Percentiles rank a stretch among this genome's conserved stretches.
These are phyloP conservation scores for Mycosarcoma mackinlayi DNA, from an alignment of 1,284 basidiomycete genomes.

Conservation along the genomic window DNA sequence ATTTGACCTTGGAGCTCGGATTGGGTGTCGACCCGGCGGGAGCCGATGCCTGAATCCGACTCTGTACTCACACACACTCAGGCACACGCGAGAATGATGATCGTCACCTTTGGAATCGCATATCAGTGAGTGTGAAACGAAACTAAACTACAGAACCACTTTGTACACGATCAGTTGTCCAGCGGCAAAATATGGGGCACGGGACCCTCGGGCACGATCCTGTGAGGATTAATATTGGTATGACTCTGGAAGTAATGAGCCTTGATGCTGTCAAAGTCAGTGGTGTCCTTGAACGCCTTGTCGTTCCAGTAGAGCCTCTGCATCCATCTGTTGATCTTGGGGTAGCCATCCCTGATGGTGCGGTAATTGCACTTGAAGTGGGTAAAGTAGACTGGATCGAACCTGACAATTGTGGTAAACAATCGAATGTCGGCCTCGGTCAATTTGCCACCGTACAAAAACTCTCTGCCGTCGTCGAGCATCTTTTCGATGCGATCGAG, in stretches of 20 bases:
- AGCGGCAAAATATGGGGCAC: slow-evolving; percentile 60
- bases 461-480: slow-evolving; percentile 79
- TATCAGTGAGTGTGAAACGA: too few species aligned
- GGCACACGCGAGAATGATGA: neutral
- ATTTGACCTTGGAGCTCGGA: slow-evolving; percentile 34
- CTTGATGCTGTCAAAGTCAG: slow-evolving; percentile 77
- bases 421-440: slow-evolving; percentile 90
- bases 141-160: slow-evolving; percentile 4
- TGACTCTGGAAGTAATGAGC: slow-evolving; percentile 68
- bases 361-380: slow-evolving; percentile 90
- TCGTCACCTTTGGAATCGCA: too few species aligned
- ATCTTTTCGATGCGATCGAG: slow-evolving; percentile 85
- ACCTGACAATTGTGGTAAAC: slow-evolving; percentile 85
- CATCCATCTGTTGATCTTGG: slow-evolving; percentile 72
- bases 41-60: slow-evolving; percentile 4
- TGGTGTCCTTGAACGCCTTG: slow-evolving; percentile 85
- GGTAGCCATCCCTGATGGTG: slow-evolving; percentile 60
- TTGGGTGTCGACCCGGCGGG: neutral
- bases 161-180: slow-evolving; percentile 21
- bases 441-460: slow-evolving; percentile 81
- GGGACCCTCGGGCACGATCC: slow-evolving; percentile 63
- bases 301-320: slow-evolving; percentile 91
- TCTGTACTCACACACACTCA: neutral
- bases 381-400: slow-evolving; percentile 84
- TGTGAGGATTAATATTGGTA: slow-evolving; percentile 60